Conservation (phyloP, 2,329 filamentous ascomycete genomes). For the Tolypocladium ophioglossoides region DNA sequence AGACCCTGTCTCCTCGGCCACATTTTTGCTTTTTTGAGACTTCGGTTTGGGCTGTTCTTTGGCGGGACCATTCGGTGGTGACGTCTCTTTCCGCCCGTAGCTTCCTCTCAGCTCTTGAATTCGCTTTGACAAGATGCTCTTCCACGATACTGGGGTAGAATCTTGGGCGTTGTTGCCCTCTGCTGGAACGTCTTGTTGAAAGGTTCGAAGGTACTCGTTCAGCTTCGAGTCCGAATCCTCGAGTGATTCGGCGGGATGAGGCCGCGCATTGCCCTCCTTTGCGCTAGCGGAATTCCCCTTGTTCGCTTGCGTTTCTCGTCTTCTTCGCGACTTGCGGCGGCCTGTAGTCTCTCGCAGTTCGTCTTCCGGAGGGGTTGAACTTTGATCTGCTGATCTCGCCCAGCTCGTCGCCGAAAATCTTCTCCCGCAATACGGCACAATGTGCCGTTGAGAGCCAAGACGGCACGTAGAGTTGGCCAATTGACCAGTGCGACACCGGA, state of each 20-base stretch:
- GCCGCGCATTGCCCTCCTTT: background rate
- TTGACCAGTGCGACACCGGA: constrained; percentile 8
- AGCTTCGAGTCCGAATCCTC: background rate
- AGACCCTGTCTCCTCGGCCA: background rate
- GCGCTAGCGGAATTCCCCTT: background rate
- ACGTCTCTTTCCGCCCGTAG: background rate
- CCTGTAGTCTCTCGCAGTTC: background rate
- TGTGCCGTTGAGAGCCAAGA: background rate
- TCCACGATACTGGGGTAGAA: background rate
- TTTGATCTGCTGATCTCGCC: background rate
- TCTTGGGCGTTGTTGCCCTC: background rate
- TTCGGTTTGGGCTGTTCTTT: background rate
- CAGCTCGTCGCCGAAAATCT: background rate
- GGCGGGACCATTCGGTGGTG: background rate
- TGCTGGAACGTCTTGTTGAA: background rate
- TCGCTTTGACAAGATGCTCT: background rate
- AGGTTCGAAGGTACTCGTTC: background rate
- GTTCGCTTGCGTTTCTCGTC: background rate
- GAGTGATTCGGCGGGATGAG: background rate
- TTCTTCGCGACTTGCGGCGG: background rate
- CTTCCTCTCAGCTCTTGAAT: background rate
- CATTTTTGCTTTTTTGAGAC: background rate
- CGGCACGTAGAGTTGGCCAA: constrained; percentile 3
- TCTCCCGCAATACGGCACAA: background rate
- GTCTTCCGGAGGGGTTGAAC: background rate